Evolutionary conservation across 495 filamentous ascomycete species (phyloP), one percentile per base, ranked within the genome.

Genomic region (Hyaloscypha finlandica): DNA sequence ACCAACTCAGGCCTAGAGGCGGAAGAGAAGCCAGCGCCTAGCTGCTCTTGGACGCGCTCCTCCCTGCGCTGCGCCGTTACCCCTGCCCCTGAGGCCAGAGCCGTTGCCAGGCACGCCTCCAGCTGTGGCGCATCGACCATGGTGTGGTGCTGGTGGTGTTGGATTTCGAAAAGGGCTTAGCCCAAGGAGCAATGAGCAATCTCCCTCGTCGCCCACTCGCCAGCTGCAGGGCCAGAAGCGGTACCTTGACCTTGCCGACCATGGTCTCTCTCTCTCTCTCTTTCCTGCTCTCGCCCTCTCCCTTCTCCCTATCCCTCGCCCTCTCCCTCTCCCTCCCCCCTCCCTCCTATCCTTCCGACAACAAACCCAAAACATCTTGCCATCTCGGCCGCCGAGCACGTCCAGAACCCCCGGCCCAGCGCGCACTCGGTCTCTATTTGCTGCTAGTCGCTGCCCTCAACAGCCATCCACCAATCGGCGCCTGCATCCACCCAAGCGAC

Each of bases 401-500:
- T 59, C 31, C 33, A 20, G 31, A 8, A 8, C 56, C 5, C 31
- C 56, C 16, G 19, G 30, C 30, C n/a, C 56, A 33, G n/a, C n/a
- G 56, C 56, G 30, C 30, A 14, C 31, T 29, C 19, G 25, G 8
- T 32, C 56, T 37, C 19, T 59, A 11, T 32, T 59, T 37, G 30
- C 30, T 37, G 56, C 6, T 4, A 37, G 8, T 0, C 25, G 3
- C n/a, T 20, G 56, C 33, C 56, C 35, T 59, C 56, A 59, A 35
- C 30, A 35, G 33, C 31, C 19, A 56, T 37, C 56, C 14, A 12
- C 29, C 2, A 59, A 35, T 59, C 56, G 5, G 53, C 32, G 22
- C 30, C 45, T 53, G 59, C 39, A 63, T 45, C 33, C 45, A 0
- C 59, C 35, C 60, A 63, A 54, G 42, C 45, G 45, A 63, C 60